Evolutionary conservation across 345 rosid genomes (phyloP), one percentile per base, ranked within the genome.

Genomic region (Garcia nutans): DNA sequence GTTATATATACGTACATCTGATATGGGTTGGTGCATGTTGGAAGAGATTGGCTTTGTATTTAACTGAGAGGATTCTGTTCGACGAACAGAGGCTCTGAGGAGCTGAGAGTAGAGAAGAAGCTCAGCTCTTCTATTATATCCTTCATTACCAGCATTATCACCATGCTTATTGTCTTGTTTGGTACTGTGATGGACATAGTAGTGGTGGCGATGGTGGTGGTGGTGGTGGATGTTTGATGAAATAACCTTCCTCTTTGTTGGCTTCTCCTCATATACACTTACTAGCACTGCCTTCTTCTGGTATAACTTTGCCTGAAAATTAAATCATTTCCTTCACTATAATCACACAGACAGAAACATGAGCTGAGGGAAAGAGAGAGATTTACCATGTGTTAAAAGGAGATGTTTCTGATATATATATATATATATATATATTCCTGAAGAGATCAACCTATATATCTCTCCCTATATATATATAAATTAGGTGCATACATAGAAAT

Each of bases 231-330:
- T 58, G 19, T 33, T 28, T 49, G 85, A 17, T 58, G 65, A 47
- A 59, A 49, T 37, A 37, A 6, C 24, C 47, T 37, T 71, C 28
- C 65, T 75, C 61, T 67, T 68, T 62, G 57, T 71, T 2, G 86
- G 88, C 81, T 67, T 85, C 88, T 87, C 91, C 17, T 54, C 86
- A 37, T 84, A 83, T 26, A 84, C 80, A 0, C 79, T 80, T 52
- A 89, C 72, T 0, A 85, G 23, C 63, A 86, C 93, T 15, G 80
- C 72, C 74, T 79, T 82, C 41, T 67, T 75, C 71, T 58, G 73
- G 77, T 78, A 52, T 45, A 75, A 55, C 42, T 79, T 77, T 24
- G 77, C 83, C 91, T 89, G 93, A 75, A 73, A 78, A 23, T 26
- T 37, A 11, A 16, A 56, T 61, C 12, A 17, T 66, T 49, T 0